Evolutionary conservation across 2,329 filamentous ascomycete genomes (phyloP).

Genomic region (Aspergillus costaricaensis): DNA sequence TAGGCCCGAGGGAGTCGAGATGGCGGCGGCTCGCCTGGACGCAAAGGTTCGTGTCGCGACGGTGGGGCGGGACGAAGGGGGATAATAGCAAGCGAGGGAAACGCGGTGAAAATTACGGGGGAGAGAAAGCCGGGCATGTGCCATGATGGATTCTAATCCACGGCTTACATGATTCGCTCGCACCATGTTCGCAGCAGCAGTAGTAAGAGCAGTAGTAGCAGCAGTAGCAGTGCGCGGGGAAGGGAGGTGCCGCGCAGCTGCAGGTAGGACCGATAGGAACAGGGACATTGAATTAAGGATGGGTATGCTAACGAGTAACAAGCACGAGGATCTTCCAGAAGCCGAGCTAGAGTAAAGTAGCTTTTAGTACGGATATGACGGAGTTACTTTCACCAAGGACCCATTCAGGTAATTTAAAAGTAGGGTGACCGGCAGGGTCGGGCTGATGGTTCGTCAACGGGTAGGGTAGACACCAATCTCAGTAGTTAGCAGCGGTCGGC

Average conservation of each 20-base stretch:
- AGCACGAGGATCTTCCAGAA: slow-evolving; percentile 20
- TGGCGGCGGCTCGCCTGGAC: slow-evolving; percentile 27
- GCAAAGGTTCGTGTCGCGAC: slow-evolving; percentile 29
- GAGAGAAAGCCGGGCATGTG: not conserved
- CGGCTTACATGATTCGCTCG: not conserved
- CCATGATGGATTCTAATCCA: slow-evolving; percentile 3
- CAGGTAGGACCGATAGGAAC: slow-evolving; percentile 14
- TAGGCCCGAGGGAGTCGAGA: slow-evolving; percentile 8
- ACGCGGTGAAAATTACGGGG: slow-evolving; percentile 11
- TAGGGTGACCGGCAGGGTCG: slow-evolving; percentile 1
- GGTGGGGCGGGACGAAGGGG: slow-evolving; percentile 13
- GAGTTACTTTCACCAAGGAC: not conserved
- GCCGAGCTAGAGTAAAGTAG: slow-evolving; percentile 15
- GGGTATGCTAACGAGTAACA: slow-evolving; percentile 16
- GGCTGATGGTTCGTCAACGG: not conserved
- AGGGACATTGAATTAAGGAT: slow-evolving; percentile 21
- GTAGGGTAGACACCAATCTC: not conserved
- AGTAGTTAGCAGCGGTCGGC: not conserved
- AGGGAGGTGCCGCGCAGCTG: not conserved
- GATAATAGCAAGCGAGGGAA: slow-evolving; percentile 10
- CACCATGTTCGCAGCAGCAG: not conserved
- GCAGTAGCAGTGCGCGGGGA: not conserved
- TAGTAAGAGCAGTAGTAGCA: too few relatives aligned
- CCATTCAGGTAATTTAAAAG: slow-evolving; percentile 4
- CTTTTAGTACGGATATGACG: not conserved